These are phyloP conservation scores for Picea glauca DNA, from an alignment of 75 land plant genomes.

Conservation along the genomic window DNA sequence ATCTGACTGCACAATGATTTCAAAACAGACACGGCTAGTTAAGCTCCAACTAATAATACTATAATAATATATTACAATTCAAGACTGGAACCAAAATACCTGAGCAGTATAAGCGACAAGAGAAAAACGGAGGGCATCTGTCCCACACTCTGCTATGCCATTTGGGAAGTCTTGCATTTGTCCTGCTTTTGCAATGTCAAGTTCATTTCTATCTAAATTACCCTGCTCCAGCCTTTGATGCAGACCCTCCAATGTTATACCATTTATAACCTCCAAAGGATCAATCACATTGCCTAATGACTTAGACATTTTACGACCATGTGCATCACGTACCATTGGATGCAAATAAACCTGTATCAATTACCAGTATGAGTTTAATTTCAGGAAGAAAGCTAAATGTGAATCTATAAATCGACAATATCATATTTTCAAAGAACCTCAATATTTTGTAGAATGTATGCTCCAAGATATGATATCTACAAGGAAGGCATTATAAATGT, in stretches of 20 bases:
- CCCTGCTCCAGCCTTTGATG: constrained; percentile 81
- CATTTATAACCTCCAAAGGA: constrained; percentile 93
- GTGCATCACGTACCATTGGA: constrained; percentile 99
- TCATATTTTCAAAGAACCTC: too few relatives aligned
- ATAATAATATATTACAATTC: constrained; percentile 1
- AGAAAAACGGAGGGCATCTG: constrained; percentile 97
- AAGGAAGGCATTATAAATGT: too few relatives aligned
- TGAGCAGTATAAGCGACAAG: constrained; percentile 94
- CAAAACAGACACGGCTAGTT: constrained; percentile 4
- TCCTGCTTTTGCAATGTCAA: constrained; percentile 70
- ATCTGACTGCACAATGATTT: constrained; percentile 60
- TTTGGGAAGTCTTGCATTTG: constrained; percentile 81
- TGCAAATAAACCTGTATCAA: constrained; percentile 77
- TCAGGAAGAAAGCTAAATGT: background rate
- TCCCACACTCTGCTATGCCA: constrained; percentile 95
- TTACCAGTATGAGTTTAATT: background rate
- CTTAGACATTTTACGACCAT: constrained; percentile 99
- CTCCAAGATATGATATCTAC: too few relatives aligned
- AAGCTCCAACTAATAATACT: background rate
- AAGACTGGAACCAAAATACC: constrained; percentile 29
- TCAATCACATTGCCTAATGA: constrained; percentile 98
- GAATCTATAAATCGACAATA: background rate
- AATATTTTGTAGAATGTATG: too few relatives aligned
- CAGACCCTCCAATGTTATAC: constrained; percentile 76
- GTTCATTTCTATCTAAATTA: constrained; percentile 76